Conservation (phyloP, 2,329 filamentous ascomycete species). For the Annulohypoxylon truncatum region DNA sequence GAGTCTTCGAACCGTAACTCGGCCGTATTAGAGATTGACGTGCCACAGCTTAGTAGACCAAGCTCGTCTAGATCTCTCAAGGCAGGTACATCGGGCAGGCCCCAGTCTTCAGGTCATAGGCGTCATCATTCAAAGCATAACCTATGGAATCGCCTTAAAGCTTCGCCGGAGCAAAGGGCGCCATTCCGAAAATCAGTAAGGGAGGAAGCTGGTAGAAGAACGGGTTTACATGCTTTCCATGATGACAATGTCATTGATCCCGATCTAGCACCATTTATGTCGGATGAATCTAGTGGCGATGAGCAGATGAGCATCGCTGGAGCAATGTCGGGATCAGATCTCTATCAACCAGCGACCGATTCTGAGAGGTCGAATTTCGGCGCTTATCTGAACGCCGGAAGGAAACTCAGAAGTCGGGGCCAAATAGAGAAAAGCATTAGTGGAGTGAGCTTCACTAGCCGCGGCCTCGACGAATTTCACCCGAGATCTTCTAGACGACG, state of each 20-base stretch:
- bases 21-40: constrained; percentile 89
- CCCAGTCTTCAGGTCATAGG: constrained; percentile 83
- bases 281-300: constrained; percentile 92
- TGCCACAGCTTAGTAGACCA: constrained; percentile 86
- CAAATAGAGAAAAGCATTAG: constrained; percentile 80
- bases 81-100: constrained; percentile 74
- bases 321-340: constrained; percentile 73
- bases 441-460: constrained; percentile 75
- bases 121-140: constrained; percentile 90
- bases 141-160: constrained; percentile 79
- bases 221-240: constrained; percentile 89
- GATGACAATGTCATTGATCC: constrained; percentile 99
- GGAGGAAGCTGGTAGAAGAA: constrained; percentile 73
- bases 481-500: constrained; percentile 74
- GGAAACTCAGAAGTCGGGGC: constrained; percentile 76
- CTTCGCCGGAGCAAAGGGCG: constrained; percentile 79
- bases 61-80: constrained; percentile 91
- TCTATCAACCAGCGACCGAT: constrained; percentile 72
- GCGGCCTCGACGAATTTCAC: constrained; percentile 75
- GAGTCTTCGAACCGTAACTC: constrained; percentile 87
- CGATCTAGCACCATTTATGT: constrained; percentile 94
- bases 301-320: constrained; percentile 91
- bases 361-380: constrained; percentile 79
- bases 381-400: constrained; percentile 76
- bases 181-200: constrained; percentile 82